phyloP scores from a whole-genome alignment of 441 rosid species.

The Gossypium trilobum region DNA sequence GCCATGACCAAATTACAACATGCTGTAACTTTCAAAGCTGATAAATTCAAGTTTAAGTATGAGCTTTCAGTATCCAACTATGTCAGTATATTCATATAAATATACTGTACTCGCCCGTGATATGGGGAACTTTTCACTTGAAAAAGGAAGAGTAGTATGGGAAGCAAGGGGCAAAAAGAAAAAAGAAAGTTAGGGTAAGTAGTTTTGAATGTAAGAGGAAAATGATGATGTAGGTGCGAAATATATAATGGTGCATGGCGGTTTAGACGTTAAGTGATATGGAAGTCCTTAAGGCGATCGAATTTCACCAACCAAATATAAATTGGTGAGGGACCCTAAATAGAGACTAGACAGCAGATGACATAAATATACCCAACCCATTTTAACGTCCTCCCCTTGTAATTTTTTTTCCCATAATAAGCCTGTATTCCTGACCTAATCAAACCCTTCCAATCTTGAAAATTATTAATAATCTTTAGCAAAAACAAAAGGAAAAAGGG shows the following conservation, averaged over 20 bases:
- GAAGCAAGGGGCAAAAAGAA: not conserved
- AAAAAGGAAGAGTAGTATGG: not conserved
- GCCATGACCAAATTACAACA: not conserved
- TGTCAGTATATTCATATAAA: not conserved
- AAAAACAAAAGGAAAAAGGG: not conserved
- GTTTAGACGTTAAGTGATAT: not conserved
- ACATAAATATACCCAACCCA: conserved; percentile 21
- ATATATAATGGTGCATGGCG: not conserved
- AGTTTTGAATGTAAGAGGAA: conserved; percentile 9
- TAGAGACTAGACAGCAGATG: conserved; percentile 27
- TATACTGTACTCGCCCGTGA: not conserved
- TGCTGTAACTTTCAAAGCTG: not conserved
- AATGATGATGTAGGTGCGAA: not conserved
- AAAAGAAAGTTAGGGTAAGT: not conserved
- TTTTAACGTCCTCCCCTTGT: not conserved
- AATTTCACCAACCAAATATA: conserved; percentile 32
- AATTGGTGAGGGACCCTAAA: conserved; percentile 31
- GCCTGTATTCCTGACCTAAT: not conserved
- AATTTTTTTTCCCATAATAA: not conserved
- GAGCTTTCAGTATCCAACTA: not conserved
- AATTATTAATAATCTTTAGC: not conserved
- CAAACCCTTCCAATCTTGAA: not conserved
- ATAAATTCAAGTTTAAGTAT: not conserved
- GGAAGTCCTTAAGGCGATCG: conserved; percentile 14
- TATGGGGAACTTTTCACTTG: not conserved